Evolutionary conservation across 495 filamentous ascomycete genomes (phyloP).

Genomic region (Daldinia bambusicola): DNA sequence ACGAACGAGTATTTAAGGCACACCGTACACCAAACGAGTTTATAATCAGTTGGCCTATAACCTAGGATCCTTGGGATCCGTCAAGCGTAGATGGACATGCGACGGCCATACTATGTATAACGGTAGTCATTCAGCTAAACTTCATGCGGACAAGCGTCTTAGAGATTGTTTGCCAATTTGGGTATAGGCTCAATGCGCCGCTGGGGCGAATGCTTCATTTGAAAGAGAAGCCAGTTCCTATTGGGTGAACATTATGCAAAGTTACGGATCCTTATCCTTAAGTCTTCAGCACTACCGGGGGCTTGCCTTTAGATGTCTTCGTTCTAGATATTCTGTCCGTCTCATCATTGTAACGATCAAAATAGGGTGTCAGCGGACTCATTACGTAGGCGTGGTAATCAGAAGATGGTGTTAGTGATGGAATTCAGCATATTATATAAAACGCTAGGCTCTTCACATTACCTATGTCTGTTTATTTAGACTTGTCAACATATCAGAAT

Average conservation of each 20-base stretch:
- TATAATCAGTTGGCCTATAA: too few relatives aligned
- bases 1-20: constrained; percentile 3
- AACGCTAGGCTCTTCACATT: neutral
- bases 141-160: constrained; percentile 12
- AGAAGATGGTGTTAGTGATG: neutral
- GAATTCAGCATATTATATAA: constrained; percentile 17
- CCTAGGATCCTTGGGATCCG: neutral
- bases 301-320: neutral
- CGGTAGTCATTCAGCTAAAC: neutral
- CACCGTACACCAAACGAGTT: neutral
- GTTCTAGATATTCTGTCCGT: neutral
- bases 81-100: neutral
- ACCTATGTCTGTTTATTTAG: neutral
- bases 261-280: neutral
- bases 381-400: neutral
- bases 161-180: constrained; percentile 31
- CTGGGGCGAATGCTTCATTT: constrained; percentile 8
- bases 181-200: constrained; percentile 21
- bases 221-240: neutral
- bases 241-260: constrained; percentile 11
- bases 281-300: neutral
- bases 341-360: neutral
- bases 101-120: neutral
- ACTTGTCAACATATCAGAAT: neutral
- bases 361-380: constrained; percentile 4